Evolutionary conservation across 352 stramenopile genomes (phyloP), one percentile per base, ranked within the genome.

Genomic region (Ophiocytium majus): DNA sequence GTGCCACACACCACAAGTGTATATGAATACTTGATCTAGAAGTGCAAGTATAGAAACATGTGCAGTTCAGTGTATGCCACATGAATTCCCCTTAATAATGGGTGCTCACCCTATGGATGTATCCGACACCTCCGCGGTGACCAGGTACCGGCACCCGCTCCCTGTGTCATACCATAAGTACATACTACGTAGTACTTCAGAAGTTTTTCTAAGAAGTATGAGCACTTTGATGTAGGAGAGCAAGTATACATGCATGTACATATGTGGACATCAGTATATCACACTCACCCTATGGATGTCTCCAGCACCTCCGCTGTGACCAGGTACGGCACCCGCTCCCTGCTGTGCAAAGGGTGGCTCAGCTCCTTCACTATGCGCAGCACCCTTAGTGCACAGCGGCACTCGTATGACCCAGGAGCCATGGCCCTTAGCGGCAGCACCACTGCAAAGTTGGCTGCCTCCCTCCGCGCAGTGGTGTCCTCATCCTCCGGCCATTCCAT

Each of bases 221-320:
- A 57, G 43, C 5, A 5, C 5, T 57, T 5, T 57, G 14, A n/a
- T 57, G 43, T 57, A 57, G n/a, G n/a, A n/a, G n/a, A n/a, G n/a
- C n/a, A n/a, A n/a, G n/a, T n/a, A n/a, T n/a, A 57, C 43, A 57
- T 57, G 43, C 14, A 57, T 57, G 14, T 57, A 57, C 14, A 57
- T 57, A 57, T 57, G 14, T 14, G 43, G n/a, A n/a, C n/a, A n/a
- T n/a, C n/a, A n/a, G n/a, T n/a, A n/a, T n/a, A 23, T 10, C 35
- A 17, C 5, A 74, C 81, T 79, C 49, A 86, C 85, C 85, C 66
- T 10, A 85, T 76, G 9, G 78, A 81, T 37, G 86, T 90, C 81
- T 90, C 80, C 31, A 90, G 50, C 35, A 90, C 83, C 79, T 89
- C 84, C 0, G 86, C 86, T 34, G 85, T 83, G 0, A 90, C 83